These are phyloP conservation scores for Vachellia pachyceras DNA, from an alignment of 306 rosid species.

Conservation along the genomic window DNA sequence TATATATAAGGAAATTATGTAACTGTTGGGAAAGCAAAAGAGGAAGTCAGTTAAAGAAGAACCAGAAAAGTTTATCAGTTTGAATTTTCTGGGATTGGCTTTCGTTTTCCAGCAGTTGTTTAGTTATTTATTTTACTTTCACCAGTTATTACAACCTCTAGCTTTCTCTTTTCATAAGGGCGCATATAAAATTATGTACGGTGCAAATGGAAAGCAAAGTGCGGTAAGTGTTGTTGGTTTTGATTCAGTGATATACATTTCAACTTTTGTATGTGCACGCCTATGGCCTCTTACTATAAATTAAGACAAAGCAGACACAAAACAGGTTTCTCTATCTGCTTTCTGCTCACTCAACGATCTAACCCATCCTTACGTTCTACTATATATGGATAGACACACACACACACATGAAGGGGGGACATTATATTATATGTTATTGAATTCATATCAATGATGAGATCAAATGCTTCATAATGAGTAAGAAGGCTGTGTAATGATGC, in stretches of 20 bases:
- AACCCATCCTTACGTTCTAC: neutral
- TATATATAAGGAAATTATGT: too few relatives aligned
- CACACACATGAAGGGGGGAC: too few relatives aligned
- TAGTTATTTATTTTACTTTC: conserved; percentile 19
- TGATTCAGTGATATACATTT: conserved; percentile 17
- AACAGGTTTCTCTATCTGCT: neutral
- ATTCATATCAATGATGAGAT: too few relatives aligned
- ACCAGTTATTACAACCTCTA: conserved; percentile 31
- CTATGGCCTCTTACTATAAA: neutral
- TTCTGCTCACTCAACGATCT: neutral
- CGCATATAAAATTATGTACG: too few relatives aligned
- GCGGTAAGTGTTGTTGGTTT: conserved; percentile 39
- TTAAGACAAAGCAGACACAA: neutral
- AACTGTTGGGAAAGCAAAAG: conserved; percentile 1
- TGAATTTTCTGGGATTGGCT: neutral
- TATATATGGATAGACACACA: too few relatives aligned
- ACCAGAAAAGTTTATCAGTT: neutral
- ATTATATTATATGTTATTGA: too few relatives aligned
- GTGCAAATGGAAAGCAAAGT: neutral
- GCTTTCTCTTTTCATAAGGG: conserved; percentile 20
- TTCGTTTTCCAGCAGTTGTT: conserved; percentile 9
- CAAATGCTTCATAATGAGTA: too few relatives aligned
- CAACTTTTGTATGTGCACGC: conserved; percentile 34
- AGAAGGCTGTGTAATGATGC: neutral
- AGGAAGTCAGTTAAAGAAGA: neutral